Evolutionary conservation across 331 rosid genomes (phyloP).

Genomic region (Arachis monticola): DNA sequence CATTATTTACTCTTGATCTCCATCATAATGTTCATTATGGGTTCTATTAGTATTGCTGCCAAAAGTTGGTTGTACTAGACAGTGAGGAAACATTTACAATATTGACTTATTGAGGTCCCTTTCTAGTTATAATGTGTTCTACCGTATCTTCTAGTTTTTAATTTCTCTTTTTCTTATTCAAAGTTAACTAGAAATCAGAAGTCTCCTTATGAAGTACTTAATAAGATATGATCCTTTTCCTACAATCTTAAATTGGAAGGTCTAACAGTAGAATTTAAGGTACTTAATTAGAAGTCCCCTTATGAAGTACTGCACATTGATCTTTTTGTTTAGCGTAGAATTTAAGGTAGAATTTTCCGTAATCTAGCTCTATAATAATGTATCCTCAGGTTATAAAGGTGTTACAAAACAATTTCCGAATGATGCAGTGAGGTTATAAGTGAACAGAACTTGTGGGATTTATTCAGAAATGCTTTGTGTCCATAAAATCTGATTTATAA

Average conservation of each 20-base stretch:
- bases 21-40: constrained; percentile 36
- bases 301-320: neutral
- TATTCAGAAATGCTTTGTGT: no score
- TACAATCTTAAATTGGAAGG: constrained; percentile 20
- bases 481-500: no score
- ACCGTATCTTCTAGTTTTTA: neutral
- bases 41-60: constrained; percentile 38
- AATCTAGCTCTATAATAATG: no score
- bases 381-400: no score
- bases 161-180: neutral
- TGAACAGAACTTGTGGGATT: no score
- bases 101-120: constrained; percentile 33
- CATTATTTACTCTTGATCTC: constrained; percentile 36
- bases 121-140: constrained; percentile 37
- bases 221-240: constrained; percentile 13
- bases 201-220: constrained; percentile 12
- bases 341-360: no score
- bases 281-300: no score
- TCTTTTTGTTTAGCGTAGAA: neutral
- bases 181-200: constrained; percentile 28
- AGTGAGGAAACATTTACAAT: constrained; percentile 45
- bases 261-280: neutral
- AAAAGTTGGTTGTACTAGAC: constrained; percentile 28
- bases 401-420: no score
- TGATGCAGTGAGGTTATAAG: no score